A percentile compares a stretch with the other conserved stretches of the same genome.
phyloP scores from a whole-genome alignment of 1,284 basidiomycete species.

The Cryptococcus maquisensis region DNA sequence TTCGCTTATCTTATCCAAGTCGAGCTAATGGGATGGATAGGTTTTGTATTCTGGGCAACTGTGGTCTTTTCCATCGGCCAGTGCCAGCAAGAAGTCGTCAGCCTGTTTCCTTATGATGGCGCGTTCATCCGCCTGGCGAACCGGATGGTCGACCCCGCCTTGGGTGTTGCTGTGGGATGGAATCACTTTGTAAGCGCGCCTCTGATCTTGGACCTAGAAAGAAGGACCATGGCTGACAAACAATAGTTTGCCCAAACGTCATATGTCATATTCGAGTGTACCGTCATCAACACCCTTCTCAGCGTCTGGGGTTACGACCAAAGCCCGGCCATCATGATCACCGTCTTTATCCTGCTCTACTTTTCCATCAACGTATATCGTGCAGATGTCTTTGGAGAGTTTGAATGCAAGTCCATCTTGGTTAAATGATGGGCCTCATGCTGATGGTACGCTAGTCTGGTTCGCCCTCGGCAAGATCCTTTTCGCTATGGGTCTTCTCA shows the following conservation, averaged over 20 bases:
- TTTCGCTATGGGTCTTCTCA: constrained; percentile 33
- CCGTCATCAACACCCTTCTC: constrained; percentile 13
- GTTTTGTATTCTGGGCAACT: constrained; percentile 11
- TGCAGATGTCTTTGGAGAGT: constrained; percentile 30
- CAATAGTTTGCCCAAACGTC: constrained; percentile 4
- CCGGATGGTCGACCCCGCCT: constrained; percentile 18
- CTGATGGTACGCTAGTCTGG: constrained; percentile 21
- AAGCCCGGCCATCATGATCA: constrained; percentile 47
- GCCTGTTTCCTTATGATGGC: constrained; percentile 17
- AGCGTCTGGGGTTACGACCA: constrained; percentile 22
- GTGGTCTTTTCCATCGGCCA: constrained; percentile 17
- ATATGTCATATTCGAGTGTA: constrained; percentile 20
- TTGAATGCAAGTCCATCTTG: constrained; percentile 18
- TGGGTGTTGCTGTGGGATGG: constrained; percentile 18
- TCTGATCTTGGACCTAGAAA: neutral
- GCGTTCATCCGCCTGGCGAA: constrained; percentile 14
- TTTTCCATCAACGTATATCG: constrained; percentile 48
- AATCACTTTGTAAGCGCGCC: constrained; percentile 19
- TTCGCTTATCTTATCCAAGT: neutral
- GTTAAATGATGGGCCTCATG: neutral
- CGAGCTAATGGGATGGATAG: neutral
- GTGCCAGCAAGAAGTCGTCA: constrained; percentile 20
- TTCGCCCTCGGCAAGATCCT: constrained; percentile 27
- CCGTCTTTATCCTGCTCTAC: constrained; percentile 44
- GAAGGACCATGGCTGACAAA: neutral